Base-by-base conservation (phyloP, 768 basidiomycete species). In the Lentinula lateritia region DNA sequence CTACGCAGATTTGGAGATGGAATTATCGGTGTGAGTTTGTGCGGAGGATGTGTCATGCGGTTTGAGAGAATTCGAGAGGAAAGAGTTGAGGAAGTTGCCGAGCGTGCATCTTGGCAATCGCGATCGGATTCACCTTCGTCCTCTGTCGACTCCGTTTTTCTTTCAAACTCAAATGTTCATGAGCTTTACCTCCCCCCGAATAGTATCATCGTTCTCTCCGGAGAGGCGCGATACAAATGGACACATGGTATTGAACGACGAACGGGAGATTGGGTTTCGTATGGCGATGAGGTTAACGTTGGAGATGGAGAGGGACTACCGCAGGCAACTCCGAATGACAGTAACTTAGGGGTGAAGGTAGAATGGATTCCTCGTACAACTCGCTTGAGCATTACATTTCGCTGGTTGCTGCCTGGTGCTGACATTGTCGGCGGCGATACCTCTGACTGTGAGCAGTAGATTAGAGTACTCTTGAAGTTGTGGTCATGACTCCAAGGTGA, bases 371-470 rank as follows among this genome's bases (percentile, higher is more conserved):
- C 77, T 61, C 77, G 91, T 54, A 79, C 79, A 5, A 71, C 78
- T 35, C 79, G 89, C 58, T 74, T 96, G 65, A 95, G 93, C 69
- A 79, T 95, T 55, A 98, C 94, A 6, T 89, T 92, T 70, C 80
- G 94, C 58, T 93, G 93, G 90, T 74, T 96, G 64, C 80, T 92
- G 15, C 85, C 87, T 16, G 93, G 93, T 0, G 95, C 91, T 55
- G 91, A 95, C 61, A 72, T 93, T 36, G 86, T 93, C n/a, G 88
- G 88, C 15, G n/a, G 34, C 5, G 38, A 54, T 54, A 36, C 20
- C 13, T 45, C 15, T 45, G 43, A 16, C 7, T 45, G 16, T 16
- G 43, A 18, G 39, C 28, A 28, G 28, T 28, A 28, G 28, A 28
- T 28, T 28, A 28, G 28, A 28, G 28, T 28, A 28, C 28, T 2